phyloP scores from a whole-genome alignment of 768 basidiomycete species.

The Russula compacta region DNA sequence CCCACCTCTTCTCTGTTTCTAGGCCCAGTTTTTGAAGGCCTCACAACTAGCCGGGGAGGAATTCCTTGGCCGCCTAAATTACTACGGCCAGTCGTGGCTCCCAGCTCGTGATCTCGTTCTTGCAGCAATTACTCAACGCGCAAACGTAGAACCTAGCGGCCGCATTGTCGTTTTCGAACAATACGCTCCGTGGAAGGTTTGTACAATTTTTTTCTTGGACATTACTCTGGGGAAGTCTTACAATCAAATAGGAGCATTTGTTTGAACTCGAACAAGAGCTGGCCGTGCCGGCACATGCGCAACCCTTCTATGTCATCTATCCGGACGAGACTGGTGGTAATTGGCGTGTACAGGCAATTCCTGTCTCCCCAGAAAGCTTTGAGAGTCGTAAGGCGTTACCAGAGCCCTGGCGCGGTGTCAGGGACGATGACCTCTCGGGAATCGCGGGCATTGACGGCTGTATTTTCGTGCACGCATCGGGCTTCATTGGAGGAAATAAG shows the following conservation, averaged over 20 bases:
- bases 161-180: constrained; percentile 71
- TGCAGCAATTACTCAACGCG: constrained; percentile 48
- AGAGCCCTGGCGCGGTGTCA: constrained; percentile 84
- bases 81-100: constrained; percentile 85
- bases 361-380: constrained; percentile 74
- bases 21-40: constrained; percentile 72
- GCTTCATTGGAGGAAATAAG: constrained; percentile 94
- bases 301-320: constrained; percentile 81
- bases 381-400: constrained; percentile 88
- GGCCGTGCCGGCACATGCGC: constrained; percentile 34
- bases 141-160: constrained; percentile 56
- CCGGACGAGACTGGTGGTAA: constrained; percentile 66
- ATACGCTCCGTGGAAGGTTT: constrained; percentile 84
- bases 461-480: constrained; percentile 91
- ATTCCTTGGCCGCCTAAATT: constrained; percentile 69
- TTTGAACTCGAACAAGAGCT: constrained; percentile 73
- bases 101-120: constrained; percentile 79
- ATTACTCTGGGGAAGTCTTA: neutral
- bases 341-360: constrained; percentile 94
- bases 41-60: constrained; percentile 78
- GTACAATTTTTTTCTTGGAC: constrained; percentile 6
- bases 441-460: constrained; percentile 70
- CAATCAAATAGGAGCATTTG: constrained; percentile 62
- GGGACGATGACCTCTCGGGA: constrained; percentile 73
- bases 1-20: neutral